phyloP scores from a whole-genome alignment of 192 early-diverging fungal genomes.

The Pecoramyces ruminantium region DNA sequence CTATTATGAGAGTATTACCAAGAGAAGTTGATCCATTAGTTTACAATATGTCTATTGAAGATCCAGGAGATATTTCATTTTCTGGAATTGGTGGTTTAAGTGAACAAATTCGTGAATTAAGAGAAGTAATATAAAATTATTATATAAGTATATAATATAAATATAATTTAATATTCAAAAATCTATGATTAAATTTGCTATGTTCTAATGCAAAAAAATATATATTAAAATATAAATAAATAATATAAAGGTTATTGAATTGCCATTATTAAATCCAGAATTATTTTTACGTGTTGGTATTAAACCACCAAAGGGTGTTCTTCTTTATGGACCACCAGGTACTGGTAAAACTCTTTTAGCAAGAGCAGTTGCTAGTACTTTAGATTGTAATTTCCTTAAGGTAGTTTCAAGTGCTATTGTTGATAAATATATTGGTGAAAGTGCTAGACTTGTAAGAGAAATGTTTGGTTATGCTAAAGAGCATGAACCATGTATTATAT shows the following conservation, averaged over 20 bases:
- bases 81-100: constrained; percentile 88
- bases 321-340: constrained; percentile 79
- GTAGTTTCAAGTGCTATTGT: constrained; percentile 97
- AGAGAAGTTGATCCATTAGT: constrained; percentile 97
- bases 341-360: constrained; percentile 97
- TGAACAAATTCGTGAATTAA: constrained; percentile 93
- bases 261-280: constrained; percentile 97
- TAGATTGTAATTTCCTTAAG: constrained; percentile 98
- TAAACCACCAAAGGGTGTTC: constrained; percentile 94
- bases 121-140: constrained; percentile 47
- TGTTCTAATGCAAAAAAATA: too few relatives aligned
- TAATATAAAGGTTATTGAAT: constrained; percentile 55
- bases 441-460: constrained; percentile 87
- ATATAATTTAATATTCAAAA: too few relatives aligned
- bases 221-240: too few relatives aligned
- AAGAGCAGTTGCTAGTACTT: constrained; percentile 86
- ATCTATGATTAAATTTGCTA: too few relatives aligned
- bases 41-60: constrained; percentile 98
- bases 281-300: constrained; percentile 94
- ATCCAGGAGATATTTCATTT: constrained; percentile 88
- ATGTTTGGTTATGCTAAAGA: constrained; percentile 97
- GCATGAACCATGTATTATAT: constrained; percentile 99
- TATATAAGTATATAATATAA: too few relatives aligned
- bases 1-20: constrained; percentile 98
- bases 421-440: constrained; percentile 99